Evolutionary conservation across 495 filamentous ascomycete genomes (phyloP), one percentile per base, ranked within the genome.

Genomic region (Talaromyces proteolyticus): DNA sequence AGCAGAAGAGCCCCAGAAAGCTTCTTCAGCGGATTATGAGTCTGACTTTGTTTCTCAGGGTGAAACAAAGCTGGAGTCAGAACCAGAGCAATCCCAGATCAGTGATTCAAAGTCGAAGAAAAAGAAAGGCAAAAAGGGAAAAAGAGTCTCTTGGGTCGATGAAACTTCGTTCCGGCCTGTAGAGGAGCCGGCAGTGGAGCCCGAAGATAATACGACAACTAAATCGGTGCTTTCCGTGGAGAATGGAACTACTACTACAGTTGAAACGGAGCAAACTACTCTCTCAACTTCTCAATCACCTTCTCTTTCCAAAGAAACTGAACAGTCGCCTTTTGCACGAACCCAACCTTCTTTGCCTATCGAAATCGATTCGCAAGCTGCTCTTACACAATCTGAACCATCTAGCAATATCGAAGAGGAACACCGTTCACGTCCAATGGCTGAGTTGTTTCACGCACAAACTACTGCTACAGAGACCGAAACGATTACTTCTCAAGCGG

Each of bases 91-190:
- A n/a, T 22, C 52, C 20, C 49, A 54, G 17, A 17, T 39, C 12
- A 29, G 6, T 34, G 43, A 50, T 19, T 54, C 55, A 36, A 62
- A 67, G 54, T 57, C 60, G 10, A 68, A 68, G 54, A 68, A 66
- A 44, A 54, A 66, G 36, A 53, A 52, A 34, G 37, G 50, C 34
- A 55, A 57, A 41, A 51, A 53, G 29, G 47, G 11, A 25, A 50
- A 57, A 34, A 51, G 49, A 46, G 44, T 38, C 6, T 52, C 52
- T 24, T 43, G 34, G 37, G 25, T 52, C 20, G 54, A 51, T 14
- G 29, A 34, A 34, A n/a, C n/a, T n/a, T n/a, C n/a, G n/a, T n/a
- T n/a, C n/a, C n/a, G n/a, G n/a, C n/a, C n/a, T n/a, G n/a, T n/a
- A n/a, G n/a, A n/a, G n/a, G n/a, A n/a, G n/a, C n/a, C n/a, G n/a